Base-by-base conservation (phyloP, 805 yeast genomes). In the Metschnikowia rubicola region DNA sequence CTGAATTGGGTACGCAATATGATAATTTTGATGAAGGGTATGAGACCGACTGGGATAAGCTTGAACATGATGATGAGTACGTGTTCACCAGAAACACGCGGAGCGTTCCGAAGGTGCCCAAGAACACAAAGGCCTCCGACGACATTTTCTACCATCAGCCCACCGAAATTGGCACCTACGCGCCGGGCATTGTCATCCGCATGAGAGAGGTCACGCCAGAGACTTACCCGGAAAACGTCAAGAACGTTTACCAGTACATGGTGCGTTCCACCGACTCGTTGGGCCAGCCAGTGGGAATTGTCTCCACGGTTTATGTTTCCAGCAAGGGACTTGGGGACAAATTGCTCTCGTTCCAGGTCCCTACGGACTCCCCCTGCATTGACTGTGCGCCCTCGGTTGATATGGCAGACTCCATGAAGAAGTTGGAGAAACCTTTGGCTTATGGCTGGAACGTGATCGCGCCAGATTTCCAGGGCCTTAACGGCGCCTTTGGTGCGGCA, bases 391-490 rank as follows among this genome's bases (percentile, higher is more conserved):
- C 62, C 1, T 60, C 64, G 3, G 54, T 55, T 28, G 52, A 51
- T 11, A 52, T 56, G 28, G 54, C 51, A 37, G 47, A 46, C 12
- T 58, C 58, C 28, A 45, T 56, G 53, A 32, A 33, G 12, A 42
- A 54, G 13, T 34, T 56, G 39, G 49, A 44, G 19, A 31, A 46
- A 0, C 55, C 51, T 2, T 44, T 61, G 30, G 46, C 54, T 31
- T 42, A 59, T 17, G 75, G 74, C n/a, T 69, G 64, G 58, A 63
- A 54, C 46, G 70, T 70, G 5, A 61, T 64, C 0, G 52, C 57
- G 2, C 69, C 74, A 0, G 73, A 68, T 50, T 66, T 65, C 46
- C 67, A 70, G 42, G 74, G 74, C 4, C 62, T 61, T 10, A 54
- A 57, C 13, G 56, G 64, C 0, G 62, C 66, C 0, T 70, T 65